Evolutionary conservation across 2,329 filamentous ascomycete genomes (phyloP).

Genomic region (Aspergillus intermedius): DNA sequence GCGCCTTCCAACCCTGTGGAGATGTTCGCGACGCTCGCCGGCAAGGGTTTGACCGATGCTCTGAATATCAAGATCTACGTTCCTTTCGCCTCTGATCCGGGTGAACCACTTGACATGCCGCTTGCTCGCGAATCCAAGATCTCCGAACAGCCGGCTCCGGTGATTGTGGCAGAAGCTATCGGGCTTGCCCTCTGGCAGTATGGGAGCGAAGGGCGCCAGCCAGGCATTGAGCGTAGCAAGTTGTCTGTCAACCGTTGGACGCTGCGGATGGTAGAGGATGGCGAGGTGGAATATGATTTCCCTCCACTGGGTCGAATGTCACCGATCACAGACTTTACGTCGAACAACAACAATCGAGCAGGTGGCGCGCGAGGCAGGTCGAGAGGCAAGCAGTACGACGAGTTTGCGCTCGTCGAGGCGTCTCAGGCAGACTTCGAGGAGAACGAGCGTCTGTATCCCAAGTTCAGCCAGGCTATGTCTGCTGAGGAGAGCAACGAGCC

Average conservation of each 20-base stretch:
- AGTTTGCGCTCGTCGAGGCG: constrained; percentile 59
- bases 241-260: constrained; percentile 58
- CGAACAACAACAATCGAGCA: constrained; percentile 61
- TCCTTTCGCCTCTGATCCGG: constrained; percentile 52
- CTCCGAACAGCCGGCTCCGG: constrained; percentile 38
- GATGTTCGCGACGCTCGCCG: constrained; percentile 54
- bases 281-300: constrained; percentile 61
- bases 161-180: constrained; percentile 58
- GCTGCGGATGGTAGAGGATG: constrained; percentile 62
- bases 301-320: constrained; percentile 52
- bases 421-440: constrained; percentile 49
- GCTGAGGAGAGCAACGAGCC: constrained; percentile 24
- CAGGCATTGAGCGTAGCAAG: constrained; percentile 46
- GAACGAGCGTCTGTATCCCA: constrained; percentile 52
- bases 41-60: constrained; percentile 54
- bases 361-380: constrained; percentile 48
- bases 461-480: constrained; percentile 35
- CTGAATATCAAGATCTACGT: constrained; percentile 59
- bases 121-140: constrained; percentile 52
- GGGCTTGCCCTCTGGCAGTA: constrained; percentile 58
- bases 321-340: constrained; percentile 58
- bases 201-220: constrained; percentile 51
- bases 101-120: constrained; percentile 53
- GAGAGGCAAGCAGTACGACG: constrained; percentile 59
- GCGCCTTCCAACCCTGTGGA: constrained; percentile 57